phyloP scores from a whole-genome alignment of 2,329 filamentous ascomycete genomes.

The Nannizziopsis barbatae region DNA sequence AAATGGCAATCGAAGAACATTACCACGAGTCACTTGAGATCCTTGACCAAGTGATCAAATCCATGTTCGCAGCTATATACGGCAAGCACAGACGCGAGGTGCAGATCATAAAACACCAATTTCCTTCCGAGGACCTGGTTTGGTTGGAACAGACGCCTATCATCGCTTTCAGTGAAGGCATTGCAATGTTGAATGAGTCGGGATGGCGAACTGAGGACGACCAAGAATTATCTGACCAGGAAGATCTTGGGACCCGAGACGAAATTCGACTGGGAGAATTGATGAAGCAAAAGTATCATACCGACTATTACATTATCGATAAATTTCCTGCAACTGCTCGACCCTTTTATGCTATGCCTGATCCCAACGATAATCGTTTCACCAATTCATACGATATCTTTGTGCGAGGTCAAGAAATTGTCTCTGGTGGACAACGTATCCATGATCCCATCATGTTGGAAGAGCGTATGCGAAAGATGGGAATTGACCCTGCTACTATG shows the following conservation, averaged over 20 bases:
- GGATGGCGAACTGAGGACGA: slow-evolving; percentile 70
- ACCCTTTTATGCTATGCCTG: slow-evolving; percentile 85
- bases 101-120: slow-evolving; percentile 67
- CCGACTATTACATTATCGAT: slow-evolving; percentile 89
- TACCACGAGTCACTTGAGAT: slow-evolving; percentile 77
- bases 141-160: slow-evolving; percentile 79
- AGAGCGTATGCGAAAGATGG: slow-evolving; percentile 62
- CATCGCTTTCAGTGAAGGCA: slow-evolving; percentile 66
- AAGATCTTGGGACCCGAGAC: slow-evolving; percentile 74
- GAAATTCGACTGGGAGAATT: slow-evolving; percentile 77
- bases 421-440: slow-evolving; percentile 86
- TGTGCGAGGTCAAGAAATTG: slow-evolving; percentile 82
- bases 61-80: slow-evolving; percentile 63
- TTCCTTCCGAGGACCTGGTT: slow-evolving; percentile 74
- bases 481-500: slow-evolving; percentile 71
- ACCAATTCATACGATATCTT: slow-evolving; percentile 97
- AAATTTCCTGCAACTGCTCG: slow-evolving; percentile 77
- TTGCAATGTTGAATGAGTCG: slow-evolving; percentile 68
- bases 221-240: slow-evolving; percentile 55
- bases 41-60: slow-evolving; percentile 71
- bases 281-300: slow-evolving; percentile 73
- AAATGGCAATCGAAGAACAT: slow-evolving; percentile 81
- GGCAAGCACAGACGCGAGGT: slow-evolving; percentile 59
- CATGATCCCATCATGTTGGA: slow-evolving; percentile 66
- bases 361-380: slow-evolving; percentile 54